A percentile compares a stretch with the other conserved stretches of the same genome.
These are phyloP conservation scores for Sisymbrium irio DNA, from an alignment of 345 rosid species.

Conservation along the genomic window DNA sequence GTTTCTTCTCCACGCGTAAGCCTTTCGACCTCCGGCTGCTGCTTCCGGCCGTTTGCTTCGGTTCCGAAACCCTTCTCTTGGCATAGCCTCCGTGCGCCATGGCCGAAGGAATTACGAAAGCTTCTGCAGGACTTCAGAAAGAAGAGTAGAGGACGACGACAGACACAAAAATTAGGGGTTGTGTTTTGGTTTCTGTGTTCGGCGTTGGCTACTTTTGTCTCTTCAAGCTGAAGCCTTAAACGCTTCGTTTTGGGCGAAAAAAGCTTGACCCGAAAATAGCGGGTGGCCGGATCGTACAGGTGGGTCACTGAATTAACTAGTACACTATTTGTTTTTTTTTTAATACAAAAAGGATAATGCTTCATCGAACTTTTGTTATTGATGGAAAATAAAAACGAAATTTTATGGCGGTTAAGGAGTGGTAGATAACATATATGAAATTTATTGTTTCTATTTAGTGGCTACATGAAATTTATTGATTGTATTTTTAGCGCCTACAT, in stretches of 20 bases:
- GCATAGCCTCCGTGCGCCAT: constrained; percentile 98
- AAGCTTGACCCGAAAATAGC: neutral
- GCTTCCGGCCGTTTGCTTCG: constrained; percentile 40
- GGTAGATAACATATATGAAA: too few relatives aligned
- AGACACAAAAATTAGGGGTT: constrained; percentile 27
- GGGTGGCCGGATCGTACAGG: neutral
- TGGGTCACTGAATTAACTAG: neutral
- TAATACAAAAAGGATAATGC: too few relatives aligned
- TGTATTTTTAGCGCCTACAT: too few relatives aligned
- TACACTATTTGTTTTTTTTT: too few relatives aligned
- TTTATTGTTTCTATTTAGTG: too few relatives aligned
- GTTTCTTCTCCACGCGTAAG: constrained; percentile 71
- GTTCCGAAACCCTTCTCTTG: constrained; percentile 67
- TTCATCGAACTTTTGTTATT: too few relatives aligned
- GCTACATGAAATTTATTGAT: too few relatives aligned
- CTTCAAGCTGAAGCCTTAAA: neutral
- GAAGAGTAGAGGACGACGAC: neutral
- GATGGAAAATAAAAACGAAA: too few relatives aligned
- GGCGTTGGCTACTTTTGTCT: neutral
- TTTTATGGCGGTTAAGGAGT: too few relatives aligned
- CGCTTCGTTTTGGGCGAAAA: neutral
- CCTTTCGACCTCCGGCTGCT: constrained; percentile 76
- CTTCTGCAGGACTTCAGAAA: neutral
- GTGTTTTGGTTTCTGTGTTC: neutral
- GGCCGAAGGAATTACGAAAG: constrained; percentile 4